These are phyloP conservation scores for Solanum raphanifolium DNA, from an alignment of 257 asterid species.

Conservation along the genomic window DNA sequence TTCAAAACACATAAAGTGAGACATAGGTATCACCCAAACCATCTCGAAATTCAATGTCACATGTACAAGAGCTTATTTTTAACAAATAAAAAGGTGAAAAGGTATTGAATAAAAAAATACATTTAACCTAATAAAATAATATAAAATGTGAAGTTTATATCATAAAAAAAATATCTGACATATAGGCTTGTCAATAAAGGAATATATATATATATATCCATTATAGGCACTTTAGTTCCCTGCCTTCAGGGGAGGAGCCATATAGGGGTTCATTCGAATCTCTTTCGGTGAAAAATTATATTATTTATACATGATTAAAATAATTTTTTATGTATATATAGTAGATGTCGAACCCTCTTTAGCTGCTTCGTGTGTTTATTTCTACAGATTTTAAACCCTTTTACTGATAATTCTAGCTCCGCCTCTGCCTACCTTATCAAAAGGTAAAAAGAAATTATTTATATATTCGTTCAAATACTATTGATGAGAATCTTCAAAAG, in stretches of 20 bases:
- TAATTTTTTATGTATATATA: too few species aligned
- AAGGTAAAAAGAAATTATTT: background rate
- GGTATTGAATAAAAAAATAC: too few species aligned
- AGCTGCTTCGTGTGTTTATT: too few species aligned
- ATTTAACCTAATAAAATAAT: background rate
- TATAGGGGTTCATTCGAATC: too few species aligned
- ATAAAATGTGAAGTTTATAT: background rate
- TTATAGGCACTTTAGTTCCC: background rate
- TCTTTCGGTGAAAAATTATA: too few species aligned
- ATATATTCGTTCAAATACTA: background rate
- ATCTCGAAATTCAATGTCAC: background rate
- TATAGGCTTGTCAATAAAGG: background rate
- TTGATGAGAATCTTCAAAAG: background rate
- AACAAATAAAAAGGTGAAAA: too few species aligned
- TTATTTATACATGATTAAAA: too few species aligned
- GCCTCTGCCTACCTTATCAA: background rate
- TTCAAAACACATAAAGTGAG: background rate
- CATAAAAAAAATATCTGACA: background rate
- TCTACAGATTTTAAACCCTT: too few species aligned
- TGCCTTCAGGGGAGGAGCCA: background rate
- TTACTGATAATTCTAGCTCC: too few species aligned
- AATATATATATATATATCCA: too few species aligned
- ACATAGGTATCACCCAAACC: background rate
- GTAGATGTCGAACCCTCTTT: too few species aligned
- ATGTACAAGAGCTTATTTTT: too few species aligned